Base-by-base conservation (phyloP, 2,329 filamentous ascomycete species). In the Nectriaceae sp. region DNA sequence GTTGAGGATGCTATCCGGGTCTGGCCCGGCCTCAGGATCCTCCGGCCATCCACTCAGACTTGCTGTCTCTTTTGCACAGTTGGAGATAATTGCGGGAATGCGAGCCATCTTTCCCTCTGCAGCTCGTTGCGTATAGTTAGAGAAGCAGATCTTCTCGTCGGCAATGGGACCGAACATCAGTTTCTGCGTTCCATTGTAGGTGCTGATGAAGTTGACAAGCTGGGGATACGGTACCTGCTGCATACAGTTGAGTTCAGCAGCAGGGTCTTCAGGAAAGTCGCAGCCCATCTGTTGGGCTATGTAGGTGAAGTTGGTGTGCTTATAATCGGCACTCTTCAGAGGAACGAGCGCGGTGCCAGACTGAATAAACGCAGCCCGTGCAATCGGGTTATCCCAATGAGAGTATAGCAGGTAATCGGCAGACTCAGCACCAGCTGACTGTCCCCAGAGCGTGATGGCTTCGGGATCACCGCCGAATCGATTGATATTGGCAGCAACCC, bases 351-450 rank as follows among this genome's bases (percentile, higher is more conserved):
- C 72, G 4, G 66, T 70, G 21, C 64, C 75, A 43, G 71, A 72
- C 40, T 75, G 67, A 42, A 74, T 54, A 47, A 73, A 71, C 35
- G 72, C 66, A 4, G 66, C 71, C 6, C 65, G 57, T 2, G 71
- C 70, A 35, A 78, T 74, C 3, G 76, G 75, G 46, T 78, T 68
- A 4, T 76, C 62, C 18, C 62, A 53, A 74, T 68, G 77, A 11
- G 75, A 42, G 18, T 42, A 88, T 19, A 89, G 70, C 2, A 81
- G 71, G 77, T 88, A 88, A 52, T 90, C 87, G 59, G 89, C 80
- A 42, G 84, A 78, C 2, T 87, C 84, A 0, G 47, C 67, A 3
- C 78, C 76, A 3, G 77, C 75, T 24, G 74, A 76, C 60, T 77
- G 71, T 11, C 77, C 78, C 58, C 73, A 75, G 16, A 77, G 65